Percentiles rank a stretch among this genome's conserved stretches.
Evolutionary conservation across 805 yeast species (phyloP).

Genomic region (Saturnispora dispora): DNA sequence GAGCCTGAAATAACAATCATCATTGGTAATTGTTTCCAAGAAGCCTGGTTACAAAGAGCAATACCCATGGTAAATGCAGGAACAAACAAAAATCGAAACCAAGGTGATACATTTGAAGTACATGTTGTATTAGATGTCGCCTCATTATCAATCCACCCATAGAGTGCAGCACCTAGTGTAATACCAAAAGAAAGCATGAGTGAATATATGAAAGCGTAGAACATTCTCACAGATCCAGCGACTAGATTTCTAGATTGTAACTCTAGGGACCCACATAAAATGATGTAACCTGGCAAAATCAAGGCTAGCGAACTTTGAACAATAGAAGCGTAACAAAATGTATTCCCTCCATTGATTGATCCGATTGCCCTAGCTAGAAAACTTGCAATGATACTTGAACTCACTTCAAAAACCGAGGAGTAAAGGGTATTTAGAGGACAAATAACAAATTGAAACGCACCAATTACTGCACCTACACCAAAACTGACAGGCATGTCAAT

Average conservation of each 20-base stretch:
- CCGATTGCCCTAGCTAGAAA: slow-evolving; percentile 87
- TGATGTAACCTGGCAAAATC: slow-evolving; percentile 89
- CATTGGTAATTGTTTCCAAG: slow-evolving; percentile 69
- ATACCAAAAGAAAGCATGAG: slow-evolving; percentile 88
- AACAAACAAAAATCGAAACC: slow-evolving; percentile 63
- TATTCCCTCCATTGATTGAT: slow-evolving; percentile 53
- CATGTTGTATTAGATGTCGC: slow-evolving; percentile 64
- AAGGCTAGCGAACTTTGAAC: slow-evolving; percentile 87
- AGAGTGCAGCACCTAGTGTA: slow-evolving; percentile 85
- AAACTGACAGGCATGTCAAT: slow-evolving; percentile 75
- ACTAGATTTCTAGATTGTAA: slow-evolving; percentile 83
- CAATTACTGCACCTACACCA: slow-evolving; percentile 74
- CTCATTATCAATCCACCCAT: slow-evolving; percentile 85
- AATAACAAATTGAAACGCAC: slow-evolving; percentile 68
- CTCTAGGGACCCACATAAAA: slow-evolving; percentile 86
- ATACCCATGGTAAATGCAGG: slow-evolving; percentile 55
- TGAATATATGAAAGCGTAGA: slow-evolving; percentile 90
- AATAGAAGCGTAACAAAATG: slow-evolving; percentile 79
- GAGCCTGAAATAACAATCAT: slow-evolving; percentile 70
- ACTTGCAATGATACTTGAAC: slow-evolving; percentile 78
- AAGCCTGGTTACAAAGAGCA: slow-evolving; percentile 80
- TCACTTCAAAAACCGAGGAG: slow-evolving; percentile 87
- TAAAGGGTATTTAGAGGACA: slow-evolving; percentile 78
- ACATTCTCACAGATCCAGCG: slow-evolving; percentile 94
- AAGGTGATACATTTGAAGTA: slow-evolving; percentile 41